Evolutionary conservation across 2,329 filamentous ascomycete genomes (phyloP), one percentile per base, ranked within the genome.

Genomic region (Basipetospora chlamydospora): DNA sequence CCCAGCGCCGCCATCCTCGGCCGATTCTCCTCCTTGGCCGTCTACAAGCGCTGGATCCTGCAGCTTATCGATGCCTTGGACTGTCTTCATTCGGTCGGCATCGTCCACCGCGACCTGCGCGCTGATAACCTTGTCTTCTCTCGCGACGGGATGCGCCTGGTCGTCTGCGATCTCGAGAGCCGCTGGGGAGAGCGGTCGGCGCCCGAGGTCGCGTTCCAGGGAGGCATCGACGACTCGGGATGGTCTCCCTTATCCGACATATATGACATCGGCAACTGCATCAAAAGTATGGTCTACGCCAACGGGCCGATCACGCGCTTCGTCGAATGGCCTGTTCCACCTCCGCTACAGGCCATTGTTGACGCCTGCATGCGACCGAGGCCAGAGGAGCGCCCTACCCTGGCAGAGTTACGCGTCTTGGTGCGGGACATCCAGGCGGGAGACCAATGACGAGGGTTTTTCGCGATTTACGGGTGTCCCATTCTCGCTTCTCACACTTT

Each of bases 201-300:
- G 3, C 49, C 49, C 11, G 49, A 51, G 40, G 17, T 51, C 12
- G 29, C 45, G 13, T 41, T 30, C 13, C 29, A 46, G 10, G 44
- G 42, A 2, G 36, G 16, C 44, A 2, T 9, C 2, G 26, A 28
- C 6, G 26, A 28, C 12, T 28, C 26, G 12, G 26, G 26, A 2
- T 28, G 45, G 44, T 39, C 39, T 16, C 12, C 38, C 11, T 28
- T 12, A 28, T 50, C 49, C 3, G 50, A 52, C 26, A 44, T 51
- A 3, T 51, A 51, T 28, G 47, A 51, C 29, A 32, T 49, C 28
- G 50, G 49, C 20, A 32, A 41, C 9, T 42, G 38, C 26, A 47
- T 52, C 41, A 47, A 47, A 35, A 11, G 44, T 20, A 47, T 51
- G 44, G 38, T 52, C 8, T 50, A 50, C 29, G 48, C 43, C 4